phyloP scores from a whole-genome alignment of 352 stramenopile species.

The Globisporangium carolinianum region DNA sequence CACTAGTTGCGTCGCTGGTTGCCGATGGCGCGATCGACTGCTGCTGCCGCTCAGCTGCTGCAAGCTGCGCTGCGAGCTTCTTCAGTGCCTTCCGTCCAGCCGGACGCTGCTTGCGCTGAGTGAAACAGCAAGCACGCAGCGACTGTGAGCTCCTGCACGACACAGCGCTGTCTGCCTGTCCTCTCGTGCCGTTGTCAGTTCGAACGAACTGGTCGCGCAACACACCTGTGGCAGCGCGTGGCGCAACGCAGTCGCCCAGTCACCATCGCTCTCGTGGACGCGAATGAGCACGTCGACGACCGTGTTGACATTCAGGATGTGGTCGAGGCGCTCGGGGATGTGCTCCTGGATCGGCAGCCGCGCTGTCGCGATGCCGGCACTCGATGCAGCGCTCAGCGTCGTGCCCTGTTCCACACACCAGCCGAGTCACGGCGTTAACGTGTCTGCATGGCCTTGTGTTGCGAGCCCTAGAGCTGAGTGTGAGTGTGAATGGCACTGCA shows the following conservation, averaged over 20 bases:
- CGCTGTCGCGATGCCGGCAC: constrained; percentile 40
- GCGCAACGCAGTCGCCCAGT: constrained; percentile 47
- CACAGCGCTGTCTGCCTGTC: background rate
- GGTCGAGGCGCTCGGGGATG: constrained; percentile 54
- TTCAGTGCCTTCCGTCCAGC: constrained; percentile 30
- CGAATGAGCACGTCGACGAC: constrained; percentile 64
- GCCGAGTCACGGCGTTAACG: background rate
- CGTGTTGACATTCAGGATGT: constrained; percentile 81
- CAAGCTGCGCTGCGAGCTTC: background rate
- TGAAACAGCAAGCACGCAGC: background rate
- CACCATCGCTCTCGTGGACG: constrained; percentile 25
- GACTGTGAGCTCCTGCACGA: background rate
- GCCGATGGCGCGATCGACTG: background rate
- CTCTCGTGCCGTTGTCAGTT: background rate
- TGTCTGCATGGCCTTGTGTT: no score
- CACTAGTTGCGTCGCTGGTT: no score
- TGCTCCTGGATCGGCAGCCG: constrained; percentile 72
- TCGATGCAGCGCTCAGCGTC: constrained; percentile 43
- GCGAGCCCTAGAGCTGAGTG: background rate
- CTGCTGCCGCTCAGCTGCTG: background rate
- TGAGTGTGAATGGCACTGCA: constrained; percentile 8
- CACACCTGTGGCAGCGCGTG: constrained; percentile 46
- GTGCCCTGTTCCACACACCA: constrained; percentile 25
- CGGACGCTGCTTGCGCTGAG: constrained; percentile 36
- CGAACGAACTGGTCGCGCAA: background rate